Evolutionary conservation across 2,329 filamentous ascomycete species (phyloP), one percentile per base, ranked within the genome.

Genomic region (Fusarium euwallaceae): DNA sequence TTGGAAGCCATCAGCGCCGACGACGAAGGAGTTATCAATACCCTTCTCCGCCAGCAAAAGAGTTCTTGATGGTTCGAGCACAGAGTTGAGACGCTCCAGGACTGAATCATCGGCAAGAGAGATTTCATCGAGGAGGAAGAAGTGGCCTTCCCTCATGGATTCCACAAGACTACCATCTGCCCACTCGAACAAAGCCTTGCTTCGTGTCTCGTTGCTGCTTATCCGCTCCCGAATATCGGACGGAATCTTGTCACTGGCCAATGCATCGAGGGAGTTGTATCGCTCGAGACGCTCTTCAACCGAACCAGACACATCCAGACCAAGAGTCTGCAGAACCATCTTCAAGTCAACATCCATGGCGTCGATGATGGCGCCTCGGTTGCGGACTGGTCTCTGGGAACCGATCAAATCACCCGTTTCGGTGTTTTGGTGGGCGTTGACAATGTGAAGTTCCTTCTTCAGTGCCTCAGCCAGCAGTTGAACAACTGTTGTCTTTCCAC

Each of bases 41-140:
- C 97, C 97, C 83, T 98, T 99, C 82, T 99, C 97, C 0, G 97
- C 97, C 17, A 99, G 88, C 4, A 99, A 86, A 32, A 99, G 90
- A 0, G 94, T 95, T 62, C 97, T 90, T 53, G 94, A 91, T 2
- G 97, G 92, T 81, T 99, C 97, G 1, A 99, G 90, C 7, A 98
- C 96, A 76, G 96, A 98, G 84, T 99, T 99, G 36, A 99, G 87
- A 76, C 97, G 91, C 81, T 99, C 97, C 17, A 99, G 87, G 4
- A 99, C 97, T 7, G 97, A 98, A 81, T 99, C 97, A 79, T 99
- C 97, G 0, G 97, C 97, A 8, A 99, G 89, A 8, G 97, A 99
- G 37, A 99, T 98, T 81, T 99, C 97, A 77, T 99, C 97, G 0
- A 99, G 91, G 24, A 99, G 88, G 84, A 99, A 99, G 80, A 95